Evolutionary conservation across 1,139 yeast species (phyloP).

Genomic region (Meyerozyma sp.): DNA sequence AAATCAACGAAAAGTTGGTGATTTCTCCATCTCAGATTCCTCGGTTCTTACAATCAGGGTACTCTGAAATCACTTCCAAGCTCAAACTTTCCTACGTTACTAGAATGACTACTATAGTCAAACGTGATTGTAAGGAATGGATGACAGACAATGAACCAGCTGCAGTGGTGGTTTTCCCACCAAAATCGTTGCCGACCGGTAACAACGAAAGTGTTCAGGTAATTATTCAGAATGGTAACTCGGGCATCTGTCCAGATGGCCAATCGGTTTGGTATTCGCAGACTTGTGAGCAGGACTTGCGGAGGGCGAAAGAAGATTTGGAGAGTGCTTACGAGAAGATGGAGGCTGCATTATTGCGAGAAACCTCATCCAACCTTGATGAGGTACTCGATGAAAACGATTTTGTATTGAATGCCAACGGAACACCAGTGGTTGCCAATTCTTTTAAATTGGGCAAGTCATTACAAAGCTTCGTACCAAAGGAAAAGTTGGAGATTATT

Average conservation of each 20-base stretch:
- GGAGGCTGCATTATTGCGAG: slow-evolving; percentile 77
- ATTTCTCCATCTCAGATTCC: slow-evolving; percentile 71
- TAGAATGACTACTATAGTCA: slow-evolving; percentile 76
- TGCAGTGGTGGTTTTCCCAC: slow-evolving; percentile 92
- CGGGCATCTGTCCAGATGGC: slow-evolving; percentile 86
- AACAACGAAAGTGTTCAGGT: slow-evolving; percentile 79
- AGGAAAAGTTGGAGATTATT: slow-evolving; percentile 69
- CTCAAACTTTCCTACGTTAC: slow-evolving; percentile 50
- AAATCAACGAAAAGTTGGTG: slow-evolving; percentile 71
- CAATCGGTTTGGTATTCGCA: slow-evolving; percentile 89
- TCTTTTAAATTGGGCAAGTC: slow-evolving; percentile 85
- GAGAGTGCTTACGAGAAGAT: slow-evolving; percentile 76
- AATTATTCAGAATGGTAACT: slow-evolving; percentile 79
- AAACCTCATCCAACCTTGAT: slow-evolving; percentile 43
- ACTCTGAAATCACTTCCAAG: slow-evolving; percentile 30
- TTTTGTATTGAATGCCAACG: slow-evolving; percentile 48
- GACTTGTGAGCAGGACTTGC: slow-evolving; percentile 64
- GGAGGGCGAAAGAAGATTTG: slow-evolving; percentile 66
- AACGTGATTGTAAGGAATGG: slow-evolving; percentile 89
- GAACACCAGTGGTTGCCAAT: slow-evolving; percentile 61
- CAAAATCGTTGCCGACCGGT: slow-evolving; percentile 62
- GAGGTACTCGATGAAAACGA: slow-evolving; percentile 48
- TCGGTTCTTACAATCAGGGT: slow-evolving; percentile 31
- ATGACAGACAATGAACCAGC: slow-evolving; percentile 78
- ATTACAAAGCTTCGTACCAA: slow-evolving; percentile 77